Base-by-base conservation (phyloP, 2,329 filamentous ascomycete species). In the Curvularia lunata region DNA sequence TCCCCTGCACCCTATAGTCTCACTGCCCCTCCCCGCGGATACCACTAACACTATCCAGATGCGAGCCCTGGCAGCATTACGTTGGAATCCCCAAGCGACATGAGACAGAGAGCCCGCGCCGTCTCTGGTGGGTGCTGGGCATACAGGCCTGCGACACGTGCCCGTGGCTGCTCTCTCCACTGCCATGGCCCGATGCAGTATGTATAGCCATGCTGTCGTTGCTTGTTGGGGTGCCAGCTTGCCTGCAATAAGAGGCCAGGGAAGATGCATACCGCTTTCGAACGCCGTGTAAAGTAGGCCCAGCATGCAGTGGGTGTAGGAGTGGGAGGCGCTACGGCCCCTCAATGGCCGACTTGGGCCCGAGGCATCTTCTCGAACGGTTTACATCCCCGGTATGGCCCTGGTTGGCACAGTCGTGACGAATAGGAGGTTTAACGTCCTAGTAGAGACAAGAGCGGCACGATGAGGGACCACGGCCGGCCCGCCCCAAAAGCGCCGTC, bases 361-460 rank as follows among this genome's bases (percentile, higher is more conserved):
- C 54, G 54, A 54, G 37, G 43, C 54, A 50, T 54, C 48, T 45
- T 48, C 54, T 52, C 27, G 43, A 57, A 54, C 45, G 23, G 54
- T 48, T 57, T 57, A 37, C 51, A 54, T 34, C 43, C 45, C 50
- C 54, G 50, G 48, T 21, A 7, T 37, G n/a, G 28, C 38, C 54
- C 53, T 40, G 45, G 43, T 23, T 37, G 50, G 37, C 40, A 53
- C 49, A 25, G 28, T 47, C 28, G 10, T 27, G 4, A 18, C 42
- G 25, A 47, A 48, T 48, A 57, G 49, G 42, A 53, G 54, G 50
- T 37, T 47, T 42, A 42, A 40, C 43, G 18, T 52, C 40, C 18
- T 48, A 41, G 28, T 48, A 41, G 28, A 32, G 43, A 48, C 43
- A 40, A 47, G 52, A 57, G 38, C 37, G 42, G 49, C 38, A 40